Evolutionary conservation across 2,329 filamentous ascomycete genomes (phyloP), one percentile per base, ranked within the genome.

Genomic region (Sporothrix pallida): DNA sequence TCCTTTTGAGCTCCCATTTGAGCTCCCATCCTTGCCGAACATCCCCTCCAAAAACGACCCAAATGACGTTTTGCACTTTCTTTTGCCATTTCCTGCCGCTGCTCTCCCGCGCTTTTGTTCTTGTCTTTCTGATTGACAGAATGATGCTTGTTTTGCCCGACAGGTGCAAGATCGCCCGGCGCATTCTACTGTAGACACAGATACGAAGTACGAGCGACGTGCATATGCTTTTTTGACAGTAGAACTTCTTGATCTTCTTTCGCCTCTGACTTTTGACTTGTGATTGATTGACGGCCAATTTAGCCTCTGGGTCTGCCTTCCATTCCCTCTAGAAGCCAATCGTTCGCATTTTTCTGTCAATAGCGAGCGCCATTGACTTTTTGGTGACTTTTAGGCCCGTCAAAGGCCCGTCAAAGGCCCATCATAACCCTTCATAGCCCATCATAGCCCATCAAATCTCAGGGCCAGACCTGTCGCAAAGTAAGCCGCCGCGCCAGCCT

Each of bases 401-500:
- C 31, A 37, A 37, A 37, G 31, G 31, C 31, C 31, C 31, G 31
- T 37, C 31, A 37, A 37, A 37, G 31, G 31, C 31, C 31, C 31
- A 37, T 37, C 31, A 37, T 37, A 7, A 7, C 31, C 31, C 31
- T 6, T 37, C 31, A 37, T 37, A 7, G 31, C 31, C 31, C 31
- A 37, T 37, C 31, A 37, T 37, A 37, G 31, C 31, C 31, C 31
- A 37, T 37, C 31, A 37, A 37, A 37, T 37, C 31, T 52, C 54
- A 10, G 54, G n/a, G 10, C 54, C 31, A 42, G 58, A 15, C 65
- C 23, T 52, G 65, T 20, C 46, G 65, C 26, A 26, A 58, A 63
- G 52, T 54, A 46, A 69, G 52, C 50, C 37, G 76, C 74, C 75
- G 74, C 44, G 31, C 48, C 67, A 56, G 50, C 17, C 68, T 60